Percentiles rank a stretch among this genome's conserved stretches.
Evolutionary conservation across 1,284 basidiomycete species (phyloP).

Genomic region (Coriolopsis trogii): DNA sequence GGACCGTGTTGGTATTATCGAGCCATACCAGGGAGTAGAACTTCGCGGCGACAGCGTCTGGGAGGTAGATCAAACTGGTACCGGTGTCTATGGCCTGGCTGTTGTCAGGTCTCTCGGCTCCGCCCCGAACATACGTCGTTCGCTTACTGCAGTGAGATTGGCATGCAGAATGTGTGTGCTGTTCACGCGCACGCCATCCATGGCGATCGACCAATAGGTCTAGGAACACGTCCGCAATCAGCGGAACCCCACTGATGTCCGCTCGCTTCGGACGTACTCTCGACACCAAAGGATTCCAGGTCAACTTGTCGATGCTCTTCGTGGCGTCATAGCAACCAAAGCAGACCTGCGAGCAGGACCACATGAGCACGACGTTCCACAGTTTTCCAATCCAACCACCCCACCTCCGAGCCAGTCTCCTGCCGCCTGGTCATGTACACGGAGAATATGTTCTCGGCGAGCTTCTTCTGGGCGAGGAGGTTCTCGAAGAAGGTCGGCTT

Average conservation of each 20-base stretch:
- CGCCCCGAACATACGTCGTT: neutral
- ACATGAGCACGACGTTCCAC: neutral
- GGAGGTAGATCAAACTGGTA: conserved; percentile 59
- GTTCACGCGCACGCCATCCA: conserved; percentile 46
- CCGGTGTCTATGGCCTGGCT: conserved; percentile 64
- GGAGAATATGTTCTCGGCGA: conserved; percentile 55
- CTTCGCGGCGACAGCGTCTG: conserved; percentile 37
- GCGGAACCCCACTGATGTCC: neutral
- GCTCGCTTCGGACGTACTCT: conserved; percentile 36
- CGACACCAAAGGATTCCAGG: conserved; percentile 56
- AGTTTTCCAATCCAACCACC: too few relatives aligned
- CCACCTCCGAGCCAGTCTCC: conserved; percentile 51
- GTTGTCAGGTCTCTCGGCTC: neutral
- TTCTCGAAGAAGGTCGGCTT: conserved; percentile 66
- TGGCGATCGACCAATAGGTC: conserved; percentile 59
- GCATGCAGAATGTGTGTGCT: conserved; percentile 22
- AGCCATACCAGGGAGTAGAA: conserved; percentile 46
- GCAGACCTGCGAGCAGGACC: conserved; percentile 52
- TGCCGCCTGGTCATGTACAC: conserved; percentile 54
- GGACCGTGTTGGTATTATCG: neutral
- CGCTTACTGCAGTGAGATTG: conserved; percentile 42
- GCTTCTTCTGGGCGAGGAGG: conserved; percentile 45
- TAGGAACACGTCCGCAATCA: conserved; percentile 22
- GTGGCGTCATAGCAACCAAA: conserved; percentile 59
- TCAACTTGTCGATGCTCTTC: conserved; percentile 47